Conservation (phyloP, 129 eudicot genomes). For the Lactuca sativa region DNA sequence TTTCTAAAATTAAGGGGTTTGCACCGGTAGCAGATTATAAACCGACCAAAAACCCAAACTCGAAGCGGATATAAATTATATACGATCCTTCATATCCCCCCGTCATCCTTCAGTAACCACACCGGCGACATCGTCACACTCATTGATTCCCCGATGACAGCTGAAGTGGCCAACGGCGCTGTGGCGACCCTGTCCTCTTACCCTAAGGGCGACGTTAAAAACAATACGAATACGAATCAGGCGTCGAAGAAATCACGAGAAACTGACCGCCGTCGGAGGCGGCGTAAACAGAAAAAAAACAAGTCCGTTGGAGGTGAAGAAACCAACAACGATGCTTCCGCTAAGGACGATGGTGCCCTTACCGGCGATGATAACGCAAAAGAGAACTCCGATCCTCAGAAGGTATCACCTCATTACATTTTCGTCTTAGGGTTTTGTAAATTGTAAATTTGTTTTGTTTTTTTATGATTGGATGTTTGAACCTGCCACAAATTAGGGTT, state of each 20-base stretch:
- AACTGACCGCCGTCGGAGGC: conserved; percentile 78
- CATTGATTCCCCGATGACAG: conserved; percentile 41
- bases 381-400: conserved; percentile 60
- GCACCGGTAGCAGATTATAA: too few relatives aligned
- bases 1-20: too few relatives aligned
- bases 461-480: neutral
- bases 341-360: conserved; percentile 37
- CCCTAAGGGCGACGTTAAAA: conserved; percentile 43
- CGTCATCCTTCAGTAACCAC: neutral
- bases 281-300: conserved; percentile 91
- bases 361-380: conserved; percentile 43
- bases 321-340: conserved; percentile 27
- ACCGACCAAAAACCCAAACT: neutral
- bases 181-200: conserved; percentile 19
- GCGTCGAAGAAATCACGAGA: conserved; percentile 63
- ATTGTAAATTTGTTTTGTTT: neutral
- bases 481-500: conserved; percentile 1
- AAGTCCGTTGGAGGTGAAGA: conserved; percentile 52
- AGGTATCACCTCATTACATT: conserved; percentile 31
- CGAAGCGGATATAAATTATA: neutral
- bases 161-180: conserved; percentile 41
- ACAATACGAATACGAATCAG: conserved; percentile 26
- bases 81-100: neutral
- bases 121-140: conserved; percentile 5
- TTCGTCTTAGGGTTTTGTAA: conserved; percentile 30